Base-by-base conservation (phyloP, 345 rosid genomes). In the Turritis glabra region DNA sequence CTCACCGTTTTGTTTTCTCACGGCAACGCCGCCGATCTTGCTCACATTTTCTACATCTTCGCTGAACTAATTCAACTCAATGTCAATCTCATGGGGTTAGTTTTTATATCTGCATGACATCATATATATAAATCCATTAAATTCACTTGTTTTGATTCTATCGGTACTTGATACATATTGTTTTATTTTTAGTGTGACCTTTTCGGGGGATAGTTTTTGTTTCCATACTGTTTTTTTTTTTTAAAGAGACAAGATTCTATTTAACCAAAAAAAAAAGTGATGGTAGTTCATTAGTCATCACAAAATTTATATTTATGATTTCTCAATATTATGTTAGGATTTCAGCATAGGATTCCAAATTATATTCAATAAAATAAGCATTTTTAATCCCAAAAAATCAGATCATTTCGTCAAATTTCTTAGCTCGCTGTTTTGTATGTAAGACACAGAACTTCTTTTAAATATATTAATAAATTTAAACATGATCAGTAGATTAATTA, bases 11-110 rank as follows among this genome's bases (percentile, higher is more conserved):
- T 94, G 23, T 94, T 88, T 73, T 93, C 98, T 68, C 98, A 93
- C 46, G 98, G 98, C 57, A 93, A 93, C 69, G 98, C 98, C 33
- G 85, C 98, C 50, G 97, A 94, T 86, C 62, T 94, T 23, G 96
- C 95, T 40, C 96, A 85, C 82, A 84, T 87, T 92, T 85, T 52
- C 62, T 84, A 76, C 59, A 69, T 90, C 70, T 91, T 88, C 85
- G 71, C 78, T 2, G 91, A 91, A 71, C 91, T 94, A 8, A 88
- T 89, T 80, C 75, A 83, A 56, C 93, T 94, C 29, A 85, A 92
- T 52, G 86, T 91, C 59, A 94, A 88, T 77, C 85, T 89, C 51
- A 69, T 94, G 84, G 97, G 97, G 97, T 93, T 71, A 77, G 93
- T 81, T 40, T 46, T 52, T 11, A 29, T 47, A 25, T 23, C 11